Evolutionary conservation across 2,329 filamentous ascomycete species (phyloP), one percentile per base, ranked within the genome.

Genomic region (Huntiella omanensis): DNA sequence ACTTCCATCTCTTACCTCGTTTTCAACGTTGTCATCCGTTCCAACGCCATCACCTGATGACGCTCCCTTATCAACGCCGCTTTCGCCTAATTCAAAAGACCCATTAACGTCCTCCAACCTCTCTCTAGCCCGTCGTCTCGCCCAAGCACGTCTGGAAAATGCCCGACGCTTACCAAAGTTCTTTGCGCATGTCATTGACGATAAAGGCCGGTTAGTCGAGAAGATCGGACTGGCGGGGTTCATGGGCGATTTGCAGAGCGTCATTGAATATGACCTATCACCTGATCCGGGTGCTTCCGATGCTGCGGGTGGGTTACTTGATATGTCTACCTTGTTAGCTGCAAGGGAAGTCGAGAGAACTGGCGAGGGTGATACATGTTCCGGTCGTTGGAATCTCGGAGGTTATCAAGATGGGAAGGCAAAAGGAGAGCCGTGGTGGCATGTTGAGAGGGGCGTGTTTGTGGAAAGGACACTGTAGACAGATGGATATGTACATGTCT

Each of bases 111-210:
- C 22, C 22, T 28, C 63, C 49, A 64, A 71, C 52, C 65, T 73
- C 12, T 58, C 62, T 46, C 55, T 61, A 15, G 67, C 77, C 1
- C 73, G 80, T 0, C 62, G 76, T 5, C 70, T 73, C 12, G 81
- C 81, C 0, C 80, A 86, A 56, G 60, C 67, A 0, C 69, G 80
- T 1, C 68, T 83, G 16, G 71, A 81, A 34, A 65, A 68, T 15
- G 75, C 76, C 0, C 64, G 68, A 16, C 61, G 62, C 17, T 54
- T 61, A 1, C 73, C 75, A 1, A 64, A 67, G 12, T 77, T 77
- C 55, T 65, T 66, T 5, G 65, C 84, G 33, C 69, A 73, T 8
- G 67, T 85, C 1, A 57, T 64, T 2, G 66, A 70, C 49, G 70
- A 74, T 50, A 58, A 67, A 11, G 73, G 73, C 1, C 58, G 59